A percentile compares a stretch with the other conserved stretches of the same genome.
Evolutionary conservation across 2,329 filamentous ascomycete genomes (phyloP).

Genomic region (Calonectria henricotiae): DNA sequence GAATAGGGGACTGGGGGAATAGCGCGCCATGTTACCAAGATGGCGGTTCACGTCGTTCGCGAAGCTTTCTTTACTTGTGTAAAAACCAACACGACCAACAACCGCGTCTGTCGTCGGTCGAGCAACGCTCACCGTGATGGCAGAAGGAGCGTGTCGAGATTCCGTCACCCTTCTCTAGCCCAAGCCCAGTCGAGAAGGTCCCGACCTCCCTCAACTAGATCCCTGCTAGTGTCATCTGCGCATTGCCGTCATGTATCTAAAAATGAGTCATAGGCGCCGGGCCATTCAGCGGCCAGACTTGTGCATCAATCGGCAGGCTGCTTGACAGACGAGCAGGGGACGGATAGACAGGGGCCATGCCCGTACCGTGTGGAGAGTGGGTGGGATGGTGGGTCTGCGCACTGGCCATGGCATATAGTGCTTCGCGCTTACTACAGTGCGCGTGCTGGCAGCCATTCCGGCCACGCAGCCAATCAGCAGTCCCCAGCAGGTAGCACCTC

Average conservation of each 20-base stretch:
- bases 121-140: constrained; percentile 35
- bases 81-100: constrained; percentile 24
- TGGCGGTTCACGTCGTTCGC: constrained; percentile 30
- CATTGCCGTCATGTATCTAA: constrained; percentile 49
- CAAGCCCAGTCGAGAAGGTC: constrained; percentile 23
- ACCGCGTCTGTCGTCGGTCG: constrained; percentile 36
- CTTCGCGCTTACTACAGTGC: constrained; percentile 28
- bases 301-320: constrained; percentile 52
- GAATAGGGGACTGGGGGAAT: not conserved
- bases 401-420: constrained; percentile 35
- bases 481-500: not conserved
- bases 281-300: constrained; percentile 54
- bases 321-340: constrained; percentile 37
- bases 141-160: constrained; percentile 22
- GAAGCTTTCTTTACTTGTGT: not conserved
- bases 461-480: not conserved
- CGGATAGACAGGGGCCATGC: constrained; percentile 13
- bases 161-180: constrained; percentile 2
- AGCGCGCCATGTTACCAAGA: constrained; percentile 3
- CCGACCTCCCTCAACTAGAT: not conserved
- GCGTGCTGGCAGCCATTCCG: not conserved
- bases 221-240: constrained; percentile 19
- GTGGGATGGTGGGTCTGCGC: constrained; percentile 31
- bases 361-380: constrained; percentile 34
- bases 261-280: constrained; percentile 56